Evolutionary conservation across 768 basidiomycete genomes (phyloP), one percentile per base, ranked within the genome.

Genomic region (Sporobolomyces pararoseus): DNA sequence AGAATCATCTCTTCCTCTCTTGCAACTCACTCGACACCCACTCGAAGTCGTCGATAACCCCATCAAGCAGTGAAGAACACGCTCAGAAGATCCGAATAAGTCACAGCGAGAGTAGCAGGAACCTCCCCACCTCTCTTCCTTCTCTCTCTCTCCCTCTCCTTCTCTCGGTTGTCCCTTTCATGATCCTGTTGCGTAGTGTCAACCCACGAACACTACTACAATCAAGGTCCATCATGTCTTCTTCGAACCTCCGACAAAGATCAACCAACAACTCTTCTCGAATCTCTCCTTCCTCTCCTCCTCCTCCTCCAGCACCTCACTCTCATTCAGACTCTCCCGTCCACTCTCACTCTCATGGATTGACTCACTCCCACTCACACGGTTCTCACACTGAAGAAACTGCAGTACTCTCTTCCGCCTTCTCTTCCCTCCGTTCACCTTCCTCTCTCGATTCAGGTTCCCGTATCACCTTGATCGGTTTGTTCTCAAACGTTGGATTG

Each of bases 381-480:
- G 27, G 46, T 25, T 61, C 59, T 7, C 85, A 83, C 54, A 84
- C 87, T 66, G 84, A 86, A 66, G 86, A 85, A 42, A 84, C 87
- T 37, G 87, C 87, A 75, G 83, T 85, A 75, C 84, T 91, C 61
- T 83, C 89, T 59, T 83, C 86, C 44, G 87, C 87, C 0, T 80
- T 89, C 63, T 81, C 85, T 71, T 87, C 88, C 46, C 66, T 62
- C 19, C 52, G 23, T 54, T 63, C 57, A 31, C 65, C 65, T 7
- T 52, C 72, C 1, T 54, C 64, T 14, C 72, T 70, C 61, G 76
- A 78, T 65, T 70, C 86, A 72, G 92, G 93, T 29, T 89, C 86
- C 71, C 85, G 84, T 65, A 89, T 95, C 76, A 95, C 92, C 9
- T 83, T 95, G 62, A 80, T 92, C 71, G 95, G 96, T 1, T 82